Evolutionary conservation across 305 asterid species (phyloP), one percentile per base, ranked within the genome.

Genomic region (Solanum hybrid): DNA sequence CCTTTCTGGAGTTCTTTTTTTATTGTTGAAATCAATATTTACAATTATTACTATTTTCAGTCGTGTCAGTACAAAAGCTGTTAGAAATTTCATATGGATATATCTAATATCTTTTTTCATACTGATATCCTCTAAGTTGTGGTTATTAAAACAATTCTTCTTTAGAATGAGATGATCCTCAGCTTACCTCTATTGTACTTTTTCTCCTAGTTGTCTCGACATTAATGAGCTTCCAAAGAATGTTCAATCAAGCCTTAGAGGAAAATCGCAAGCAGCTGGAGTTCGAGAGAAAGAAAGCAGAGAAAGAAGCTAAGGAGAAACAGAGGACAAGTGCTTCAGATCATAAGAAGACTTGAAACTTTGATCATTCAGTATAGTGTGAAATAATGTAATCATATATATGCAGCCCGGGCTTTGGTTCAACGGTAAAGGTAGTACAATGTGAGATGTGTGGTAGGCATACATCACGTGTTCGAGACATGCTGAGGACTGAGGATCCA

Each of bases 241-340:
- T 94, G 98, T 95, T 97, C 88, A 89, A 87, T 38, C 92, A 93
- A 71, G 96, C 97, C 10, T 97, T 90, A 14, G 94, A 92, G 81
- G 99, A 97, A 88, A 97, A 97, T 93, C 77, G 94, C 93, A 95
- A 95, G 95, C 98, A 93, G 77, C 88, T 93, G 84, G 98, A 96
- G 92, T 27, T 93, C 22, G 98, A 94, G 91, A 97, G 94, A 95
- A 96, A 94, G 92, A 94, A 94, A 89, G 95, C 95, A 66, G 93
- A 92, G 89, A 95, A 92, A 90, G 97, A 94, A 89, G 94, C 94
- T 40, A 90, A 85, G 66, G 89, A 78, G 69, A 89, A 79, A 4
- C 82, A 60, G 82, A 92, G 66, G 88, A 78, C 88, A 85, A 88
- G 79, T 24, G 90, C 88, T 88, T 34, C 29, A 76, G 27, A 78